Conservation (phyloP, 768 basidiomycete species). For the Russula compacta region DNA sequence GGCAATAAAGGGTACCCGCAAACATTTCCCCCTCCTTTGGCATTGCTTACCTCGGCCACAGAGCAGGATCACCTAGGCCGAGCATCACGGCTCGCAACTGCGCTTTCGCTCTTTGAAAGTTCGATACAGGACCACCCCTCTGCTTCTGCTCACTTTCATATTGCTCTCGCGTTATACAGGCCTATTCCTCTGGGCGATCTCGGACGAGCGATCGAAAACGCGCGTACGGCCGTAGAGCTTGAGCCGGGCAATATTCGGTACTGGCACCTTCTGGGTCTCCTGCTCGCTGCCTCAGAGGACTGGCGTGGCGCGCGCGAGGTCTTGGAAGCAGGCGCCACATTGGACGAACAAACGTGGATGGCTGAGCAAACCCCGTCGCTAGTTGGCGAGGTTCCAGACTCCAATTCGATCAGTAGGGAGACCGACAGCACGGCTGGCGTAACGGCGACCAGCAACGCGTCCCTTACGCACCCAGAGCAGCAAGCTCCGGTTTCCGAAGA, state of each 20-base stretch:
- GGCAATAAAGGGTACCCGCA: constrained; percentile 52
- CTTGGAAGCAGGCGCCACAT: constrained; percentile 62
- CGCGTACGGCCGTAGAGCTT: constrained; percentile 64
- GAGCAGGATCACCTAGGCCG: constrained; percentile 62
- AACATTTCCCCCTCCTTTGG: no score
- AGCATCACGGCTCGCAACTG: constrained; percentile 45
- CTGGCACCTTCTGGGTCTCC: constrained; percentile 85
- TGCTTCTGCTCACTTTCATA: constrained; percentile 61
- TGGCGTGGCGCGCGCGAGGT: constrained; percentile 72
- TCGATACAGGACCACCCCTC: constrained; percentile 44
- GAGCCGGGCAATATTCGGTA: constrained; percentile 56
- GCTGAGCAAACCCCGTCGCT: constrained; percentile 15
- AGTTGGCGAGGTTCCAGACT: constrained; percentile 2
- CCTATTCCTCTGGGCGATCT: constrained; percentile 58
- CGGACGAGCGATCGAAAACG: constrained; percentile 54
- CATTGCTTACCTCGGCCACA: constrained; percentile 24
- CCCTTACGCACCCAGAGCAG: neutral
- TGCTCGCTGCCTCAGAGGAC: constrained; percentile 70
- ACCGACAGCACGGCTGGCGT: neutral
- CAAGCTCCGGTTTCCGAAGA: neutral
- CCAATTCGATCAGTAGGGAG: constrained; percentile 1
- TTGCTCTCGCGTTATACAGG: constrained; percentile 66
- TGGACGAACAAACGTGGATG: constrained; percentile 35
- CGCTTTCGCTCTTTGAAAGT: constrained; percentile 41
- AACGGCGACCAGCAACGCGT: neutral